Base-by-base conservation (phyloP, 2,329 filamentous ascomycete species). In the Fulvia fulva region DNA sequence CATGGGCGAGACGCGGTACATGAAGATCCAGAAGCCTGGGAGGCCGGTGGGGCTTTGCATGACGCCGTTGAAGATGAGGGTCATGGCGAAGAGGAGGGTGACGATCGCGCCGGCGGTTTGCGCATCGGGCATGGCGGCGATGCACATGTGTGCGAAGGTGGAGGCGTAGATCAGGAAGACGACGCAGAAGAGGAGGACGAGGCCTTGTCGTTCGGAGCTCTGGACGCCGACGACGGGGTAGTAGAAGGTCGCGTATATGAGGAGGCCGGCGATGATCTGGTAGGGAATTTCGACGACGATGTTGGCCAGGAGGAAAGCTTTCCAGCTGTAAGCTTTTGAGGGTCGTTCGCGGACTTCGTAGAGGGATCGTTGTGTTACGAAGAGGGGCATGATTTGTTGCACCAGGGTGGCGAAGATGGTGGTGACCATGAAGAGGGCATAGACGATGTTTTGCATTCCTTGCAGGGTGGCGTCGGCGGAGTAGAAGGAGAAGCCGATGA, bases 1-100 rank as follows among this genome's bases (percentile, higher is more conserved):
- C 59, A 89, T 86, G 0, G 86, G 86, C 0, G 81, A 85, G 11
- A 84, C 77, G 25, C 83, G 80, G 72, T 90, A 88, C 87, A 90
- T 90, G 75, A 89, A 90, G 60, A 84, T 84, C 88, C 88, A 91
- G 76, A 91, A 91, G 0, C 83, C 80, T 0, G 88, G 87, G 1
- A 91, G 77, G 0, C 79, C 77, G 3, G 68, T 59, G 5, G 0
- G 85, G 82, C 80, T 72, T 59, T 87, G 83, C 55, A 90, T 74
- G 3, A 90, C 87, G 69, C 86, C 78, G 64, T 77, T 74, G 66
- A 79, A 75, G 64, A 77, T 75, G 1, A 81, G 70, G 4, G 60
- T 77, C 70, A 82, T 80, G n/a, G 80, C 75, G 58, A 73, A 72
- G 22, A 73, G 63, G 12, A 71, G 75, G 64, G 68, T 78, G 5